Percentiles rank a stretch among this genome's conserved stretches.
phyloP scores from a whole-genome alignment of 495 filamentous ascomycete genomes.

The Penicillium angulare region DNA sequence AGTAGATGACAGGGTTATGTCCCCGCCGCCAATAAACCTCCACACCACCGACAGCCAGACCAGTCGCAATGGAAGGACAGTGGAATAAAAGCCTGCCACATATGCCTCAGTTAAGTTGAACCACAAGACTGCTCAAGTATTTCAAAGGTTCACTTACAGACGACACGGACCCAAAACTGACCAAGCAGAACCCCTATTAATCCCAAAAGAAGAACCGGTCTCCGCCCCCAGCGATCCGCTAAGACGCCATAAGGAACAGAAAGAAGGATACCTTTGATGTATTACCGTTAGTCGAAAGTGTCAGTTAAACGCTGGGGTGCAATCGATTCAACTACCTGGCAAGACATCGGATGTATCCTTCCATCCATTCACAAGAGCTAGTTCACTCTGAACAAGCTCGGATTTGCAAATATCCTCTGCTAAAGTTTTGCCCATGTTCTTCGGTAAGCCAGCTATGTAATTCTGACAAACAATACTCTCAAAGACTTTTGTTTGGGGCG shows the following conservation, averaged over 20 bases:
- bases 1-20: not conserved
- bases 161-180: not conserved
- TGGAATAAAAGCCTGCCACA: not conserved
- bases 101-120: not conserved
- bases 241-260: not conserved
- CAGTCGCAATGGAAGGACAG: not conserved
- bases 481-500: constrained; percentile 30
- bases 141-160: not conserved
- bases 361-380: not conserved
- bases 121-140: not conserved
- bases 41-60: not conserved
- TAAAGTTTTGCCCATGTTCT: not conserved
- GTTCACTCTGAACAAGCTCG: not conserved
- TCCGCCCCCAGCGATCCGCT: not conserved
- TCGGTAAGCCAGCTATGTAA: constrained; percentile 17
- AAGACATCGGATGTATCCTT: not conserved
- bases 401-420: constrained; percentile 2
- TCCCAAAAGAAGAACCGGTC: not conserved
- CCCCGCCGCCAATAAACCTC: not conserved
- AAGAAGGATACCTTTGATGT: not conserved
- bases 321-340: not conserved
- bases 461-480: constrained; percentile 32
- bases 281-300: not conserved
- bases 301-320: not conserved
- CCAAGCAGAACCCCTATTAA: not conserved